Conservation (phyloP, 139 green algal species). For the Tetraselmis striata region DNA sequence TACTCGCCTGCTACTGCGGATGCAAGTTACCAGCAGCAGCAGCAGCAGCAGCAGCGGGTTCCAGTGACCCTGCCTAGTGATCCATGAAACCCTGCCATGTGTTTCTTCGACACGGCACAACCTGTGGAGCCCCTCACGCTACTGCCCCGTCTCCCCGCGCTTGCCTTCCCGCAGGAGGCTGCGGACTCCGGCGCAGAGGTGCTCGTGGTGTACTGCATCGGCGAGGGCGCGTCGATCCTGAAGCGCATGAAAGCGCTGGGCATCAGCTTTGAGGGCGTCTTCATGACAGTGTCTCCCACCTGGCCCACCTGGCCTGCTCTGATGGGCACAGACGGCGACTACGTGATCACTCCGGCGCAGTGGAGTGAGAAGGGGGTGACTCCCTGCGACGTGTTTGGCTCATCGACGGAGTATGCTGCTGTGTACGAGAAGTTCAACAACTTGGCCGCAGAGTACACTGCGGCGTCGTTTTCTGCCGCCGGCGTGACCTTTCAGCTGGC, state of each 20-base stretch:
- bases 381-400: background rate
- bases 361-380: background rate
- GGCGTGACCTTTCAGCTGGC: background rate
- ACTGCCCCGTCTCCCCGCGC: no score
- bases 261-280: background rate
- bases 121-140: no score
- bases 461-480: background rate
- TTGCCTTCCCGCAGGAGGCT: background rate
- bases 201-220: background rate
- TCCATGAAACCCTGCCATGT: no score
- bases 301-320: background rate
- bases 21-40: no score
- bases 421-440: background rate
- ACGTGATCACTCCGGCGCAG: background rate
- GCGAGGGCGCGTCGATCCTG: background rate
- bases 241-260: background rate
- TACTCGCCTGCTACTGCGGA: no score
- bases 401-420: background rate
- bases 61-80: no score
- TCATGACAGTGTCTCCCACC: background rate
- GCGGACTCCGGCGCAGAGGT: background rate
- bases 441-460: background rate
- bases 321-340: background rate
- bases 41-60: no score
- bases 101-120: no score